These are phyloP conservation scores for Picochlorum sp. DNA, from an alignment of 139 green algal genomes.

Conservation along the genomic window DNA sequence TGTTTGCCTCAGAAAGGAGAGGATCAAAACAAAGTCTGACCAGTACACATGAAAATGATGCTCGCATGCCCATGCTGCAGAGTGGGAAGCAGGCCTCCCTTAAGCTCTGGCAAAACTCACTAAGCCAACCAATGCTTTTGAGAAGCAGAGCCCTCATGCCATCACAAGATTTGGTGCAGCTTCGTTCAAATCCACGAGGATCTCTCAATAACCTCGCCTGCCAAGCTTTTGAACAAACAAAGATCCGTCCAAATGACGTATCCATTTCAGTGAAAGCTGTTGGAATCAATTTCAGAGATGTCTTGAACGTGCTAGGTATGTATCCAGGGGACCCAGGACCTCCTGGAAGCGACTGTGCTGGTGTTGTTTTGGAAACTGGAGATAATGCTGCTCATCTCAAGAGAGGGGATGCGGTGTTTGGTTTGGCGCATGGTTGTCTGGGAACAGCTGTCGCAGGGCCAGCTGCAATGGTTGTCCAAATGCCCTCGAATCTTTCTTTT, in stretches of 20 bases:
- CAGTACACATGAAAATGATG: too few relatives aligned
- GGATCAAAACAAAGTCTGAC: too few relatives aligned
- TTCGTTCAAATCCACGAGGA: too few relatives aligned
- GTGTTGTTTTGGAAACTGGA: conserved; percentile 5
- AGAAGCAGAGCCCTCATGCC: too few relatives aligned
- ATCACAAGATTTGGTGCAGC: too few relatives aligned
- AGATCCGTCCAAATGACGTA: conserved; percentile 7
- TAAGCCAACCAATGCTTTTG: too few relatives aligned
- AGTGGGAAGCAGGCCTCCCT: too few relatives aligned
- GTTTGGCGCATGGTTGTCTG: conserved; percentile 54
- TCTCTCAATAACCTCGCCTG: too few relatives aligned
- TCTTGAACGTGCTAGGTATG: conserved; percentile 47
- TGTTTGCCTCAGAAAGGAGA: too few relatives aligned
- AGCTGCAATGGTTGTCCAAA: conserved; percentile 38
- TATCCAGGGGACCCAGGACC: conserved; percentile 36
- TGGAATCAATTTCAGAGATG: conserved; percentile 52
- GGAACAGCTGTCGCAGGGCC: conserved; percentile 49
- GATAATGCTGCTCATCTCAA: not conserved
- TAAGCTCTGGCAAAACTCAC: too few relatives aligned
- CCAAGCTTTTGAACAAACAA: conserved; percentile 9
- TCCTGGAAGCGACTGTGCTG: conserved; percentile 36
- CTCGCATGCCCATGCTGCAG: too few relatives aligned
- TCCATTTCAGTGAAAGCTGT: conserved; percentile 39
- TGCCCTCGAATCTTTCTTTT: conserved; percentile 49
- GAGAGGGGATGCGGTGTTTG: conserved; percentile 50